Evolutionary conservation across 2,329 filamentous ascomycete genomes (phyloP), one percentile per base, ranked within the genome.

Genomic region (Aspergillus tubingensis): DNA sequence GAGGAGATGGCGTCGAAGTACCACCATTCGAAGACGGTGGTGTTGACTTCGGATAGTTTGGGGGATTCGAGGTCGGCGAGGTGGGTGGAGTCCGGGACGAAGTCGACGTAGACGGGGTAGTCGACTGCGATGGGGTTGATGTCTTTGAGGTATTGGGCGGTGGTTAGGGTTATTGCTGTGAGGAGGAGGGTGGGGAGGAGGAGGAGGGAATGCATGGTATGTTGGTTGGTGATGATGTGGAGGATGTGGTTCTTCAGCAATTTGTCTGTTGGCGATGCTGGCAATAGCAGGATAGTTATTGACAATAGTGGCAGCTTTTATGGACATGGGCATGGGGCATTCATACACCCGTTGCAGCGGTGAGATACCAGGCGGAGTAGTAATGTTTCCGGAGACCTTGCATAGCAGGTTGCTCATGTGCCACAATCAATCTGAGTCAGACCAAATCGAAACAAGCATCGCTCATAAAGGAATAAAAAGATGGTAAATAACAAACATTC

Each of bases 11-110:
- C 74, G 59, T 79, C 75, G 48, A 79, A 79, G 60, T 77, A 78
- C 77, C 77, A 79, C 75, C 76, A 78, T 64, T 76, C 73, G 49
- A 73, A 76, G 17, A 69, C 69, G 25, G 71, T 66, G 32, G 55
- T 17, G 52, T 74, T 76, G 52, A 75, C 64, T 10, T 41, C 48
- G 36, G 59, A 52, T 7, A 75, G 27, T 49, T 72, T 70, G 0
- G 74, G 73, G 23, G 64, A 50, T 52, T 74, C 70, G 5, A 74
- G 62, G 8, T 54, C 62, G 6, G 65, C 62, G 5, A 65, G 23
- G 5, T 15, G 30, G 1, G 50, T 25, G 0, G 41, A 36, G 3
- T 58, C 38, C 5, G 52, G 53, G 25, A 25, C 8, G 49, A 48
- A 65, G 58, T 56, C 56, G 8, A 58, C 58, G 8, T n/a, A 23